Evolutionary conservation across 805 yeast genomes (phyloP).

Genomic region (Yamadazyma scolyti): DNA sequence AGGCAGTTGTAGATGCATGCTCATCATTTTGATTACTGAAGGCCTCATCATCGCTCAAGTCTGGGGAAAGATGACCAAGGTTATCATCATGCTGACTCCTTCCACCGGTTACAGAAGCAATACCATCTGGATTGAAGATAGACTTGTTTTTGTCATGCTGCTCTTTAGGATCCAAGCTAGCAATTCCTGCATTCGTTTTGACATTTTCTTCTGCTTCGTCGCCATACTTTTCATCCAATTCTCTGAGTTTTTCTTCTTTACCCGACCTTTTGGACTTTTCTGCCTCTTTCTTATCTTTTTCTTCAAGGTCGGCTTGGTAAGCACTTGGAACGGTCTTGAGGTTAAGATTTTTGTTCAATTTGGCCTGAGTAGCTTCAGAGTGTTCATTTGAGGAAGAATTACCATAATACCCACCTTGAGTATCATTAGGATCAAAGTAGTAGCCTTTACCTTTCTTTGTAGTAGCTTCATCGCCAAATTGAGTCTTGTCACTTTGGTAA

Average conservation of each 20-base stretch:
- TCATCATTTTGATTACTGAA: slow-evolving; percentile 5
- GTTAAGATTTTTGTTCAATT: slow-evolving; percentile 9
- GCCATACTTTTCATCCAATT: neutral
- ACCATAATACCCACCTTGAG: slow-evolving; percentile 27
- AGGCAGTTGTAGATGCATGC: slow-evolving; percentile 9
- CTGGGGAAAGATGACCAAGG: slow-evolving; percentile 2
- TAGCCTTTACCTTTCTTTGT: slow-evolving; percentile 25
- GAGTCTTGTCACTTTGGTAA: slow-evolving; percentile 20
- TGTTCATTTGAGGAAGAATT: neutral
- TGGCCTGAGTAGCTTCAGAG: slow-evolving; percentile 11
- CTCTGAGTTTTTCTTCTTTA: neutral
- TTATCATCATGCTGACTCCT: slow-evolving; percentile 3
- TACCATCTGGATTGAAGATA: slow-evolving; percentile 25
- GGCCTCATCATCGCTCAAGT: slow-evolving; percentile 1
- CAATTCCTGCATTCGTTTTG: neutral
- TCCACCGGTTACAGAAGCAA: slow-evolving; percentile 15
- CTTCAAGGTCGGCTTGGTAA: slow-evolving; percentile 10
- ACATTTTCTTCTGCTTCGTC: slow-evolving; percentile 1
- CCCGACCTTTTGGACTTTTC: slow-evolving; percentile 2
- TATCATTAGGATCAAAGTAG: slow-evolving; percentile 33
- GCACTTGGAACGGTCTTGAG: slow-evolving; percentile 15
- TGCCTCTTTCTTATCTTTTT: slow-evolving; percentile 6
- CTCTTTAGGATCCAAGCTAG: slow-evolving; percentile 16
- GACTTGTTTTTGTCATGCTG: slow-evolving; percentile 30
- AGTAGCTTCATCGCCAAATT: slow-evolving; percentile 27